These are phyloP conservation scores for Neoboletus magnificus DNA, from an alignment of 768 basidiomycete species.

Conservation along the genomic window DNA sequence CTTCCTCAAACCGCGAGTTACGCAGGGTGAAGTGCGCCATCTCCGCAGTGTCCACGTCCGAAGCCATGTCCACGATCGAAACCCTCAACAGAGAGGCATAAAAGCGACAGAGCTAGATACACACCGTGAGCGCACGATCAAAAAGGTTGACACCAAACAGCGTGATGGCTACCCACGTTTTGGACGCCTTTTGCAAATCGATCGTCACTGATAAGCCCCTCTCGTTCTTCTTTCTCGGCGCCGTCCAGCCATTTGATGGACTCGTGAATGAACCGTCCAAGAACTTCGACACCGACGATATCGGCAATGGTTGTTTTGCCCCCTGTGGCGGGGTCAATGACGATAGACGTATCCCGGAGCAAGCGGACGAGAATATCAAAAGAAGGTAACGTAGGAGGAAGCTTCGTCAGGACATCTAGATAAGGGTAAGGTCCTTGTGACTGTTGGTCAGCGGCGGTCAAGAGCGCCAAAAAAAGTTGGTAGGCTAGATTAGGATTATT, in stretches of 20 bases:
- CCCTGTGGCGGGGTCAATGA: conserved; percentile 39
- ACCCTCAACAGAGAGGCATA: conserved; percentile 68
- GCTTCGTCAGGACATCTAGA: conserved; percentile 58
- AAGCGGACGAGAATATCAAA: conserved; percentile 73
- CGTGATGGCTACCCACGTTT: conserved; percentile 47
- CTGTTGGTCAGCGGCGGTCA: conserved; percentile 37
- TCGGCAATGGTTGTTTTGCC: conserved; percentile 61
- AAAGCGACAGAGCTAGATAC: conserved; percentile 67
- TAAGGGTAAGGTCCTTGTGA: conserved; percentile 42
- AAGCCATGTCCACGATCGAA: conserved; percentile 55
- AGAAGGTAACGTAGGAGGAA: conserved; percentile 70
- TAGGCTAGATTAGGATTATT: conserved; percentile 69
- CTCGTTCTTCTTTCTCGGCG: conserved; percentile 65
- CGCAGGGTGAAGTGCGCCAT: conserved; percentile 75
- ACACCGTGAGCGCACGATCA: conserved; percentile 2
- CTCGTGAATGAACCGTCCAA: conserved; percentile 71
- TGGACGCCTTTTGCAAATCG: conserved; percentile 68
- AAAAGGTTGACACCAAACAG: not conserved
- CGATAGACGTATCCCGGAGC: conserved; percentile 55
- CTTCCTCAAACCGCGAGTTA: conserved; percentile 73
- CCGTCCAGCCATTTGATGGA: conserved; percentile 66
- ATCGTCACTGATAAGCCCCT: conserved; percentile 69
- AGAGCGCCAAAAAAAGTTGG: conserved; percentile 58
- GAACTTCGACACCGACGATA: conserved; percentile 58
- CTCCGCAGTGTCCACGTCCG: conserved; percentile 71